Conservation (phyloP, 352 stramenopile genomes). For the Globisporangium nunn region DNA sequence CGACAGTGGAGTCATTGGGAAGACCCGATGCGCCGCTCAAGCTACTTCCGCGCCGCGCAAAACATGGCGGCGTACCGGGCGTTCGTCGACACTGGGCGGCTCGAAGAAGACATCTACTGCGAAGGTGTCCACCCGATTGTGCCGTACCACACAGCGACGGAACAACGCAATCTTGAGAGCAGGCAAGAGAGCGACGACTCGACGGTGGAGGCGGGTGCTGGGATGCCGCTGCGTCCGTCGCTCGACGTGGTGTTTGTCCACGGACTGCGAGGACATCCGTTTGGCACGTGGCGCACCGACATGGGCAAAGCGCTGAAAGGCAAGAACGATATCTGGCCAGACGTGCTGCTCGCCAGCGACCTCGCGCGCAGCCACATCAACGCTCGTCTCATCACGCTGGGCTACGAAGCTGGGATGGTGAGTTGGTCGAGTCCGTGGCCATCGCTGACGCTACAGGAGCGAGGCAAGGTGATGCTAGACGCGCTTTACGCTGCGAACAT, state of each 20-base stretch:
- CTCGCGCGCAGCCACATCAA: conserved; percentile 32
- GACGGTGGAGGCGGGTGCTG: neutral
- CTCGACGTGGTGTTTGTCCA: conserved; percentile 84
- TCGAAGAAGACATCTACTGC: conserved; percentile 47
- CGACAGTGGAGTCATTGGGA: conserved; percentile 27
- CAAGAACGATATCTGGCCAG: conserved; percentile 67
- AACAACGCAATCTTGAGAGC: neutral
- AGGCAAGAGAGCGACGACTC: neutral
- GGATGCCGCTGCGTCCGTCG: conserved; percentile 1
- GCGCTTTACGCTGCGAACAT: conserved; percentile 66
- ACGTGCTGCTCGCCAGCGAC: conserved; percentile 55
- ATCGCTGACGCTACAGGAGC: conserved; percentile 71
- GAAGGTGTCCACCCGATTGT: conserved; percentile 80
- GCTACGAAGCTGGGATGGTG: conserved; percentile 79
- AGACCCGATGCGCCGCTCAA: conserved; percentile 71
- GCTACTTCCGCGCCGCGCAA: conserved; percentile 58
- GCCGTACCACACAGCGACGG: conserved; percentile 6
- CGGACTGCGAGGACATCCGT: conserved; percentile 71
- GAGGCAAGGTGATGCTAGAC: conserved; percentile 61
- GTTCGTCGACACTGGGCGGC: conserved; percentile 21
- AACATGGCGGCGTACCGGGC: conserved; percentile 62
- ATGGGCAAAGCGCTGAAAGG: conserved; percentile 54
- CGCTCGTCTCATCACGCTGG: conserved; percentile 63
- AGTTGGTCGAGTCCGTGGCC: conserved; percentile 84
- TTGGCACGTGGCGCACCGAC: conserved; percentile 75